Evolutionary conservation across 177 flowering plant genomes (phyloP), one percentile per base, ranked within the genome.

Genomic region (Vitis hybrid): DNA sequence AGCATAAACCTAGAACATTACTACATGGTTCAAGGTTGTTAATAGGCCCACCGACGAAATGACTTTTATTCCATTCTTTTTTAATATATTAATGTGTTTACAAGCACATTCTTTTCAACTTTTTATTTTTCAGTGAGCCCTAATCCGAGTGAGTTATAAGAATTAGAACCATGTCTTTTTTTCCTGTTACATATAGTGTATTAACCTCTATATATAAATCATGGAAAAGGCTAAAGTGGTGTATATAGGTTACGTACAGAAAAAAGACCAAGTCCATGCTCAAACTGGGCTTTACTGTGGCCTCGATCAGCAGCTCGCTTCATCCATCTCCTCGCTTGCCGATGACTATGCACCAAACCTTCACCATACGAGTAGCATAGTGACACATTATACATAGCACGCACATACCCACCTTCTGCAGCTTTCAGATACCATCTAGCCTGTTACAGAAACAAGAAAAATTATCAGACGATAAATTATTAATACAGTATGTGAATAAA

Each of bases 381-480:
- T 9, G 97, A 82, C n/a, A 83, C 72, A 78, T 95, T 93, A 72
- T 93, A 93, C 99, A 95, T 95, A 26, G 99, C 98, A 70, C 98
- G 97, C 33, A 74, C 82, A 84, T 95, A 91, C 22, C 99, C 98
- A 72, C 94, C 91, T 75, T 85, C 91, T 16, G 98, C 99, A 60
- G 98, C 97, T 79, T 76, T 81, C 62, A 87, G 72, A 78, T 87
- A 94, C 96, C 93, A 94, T 70, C 75, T 84, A 62, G 92, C 94
- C 99, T 95, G 87, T 61, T 6, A 33, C 45, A 75, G 52, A 29
- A 62, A 57, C 56, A 56, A 51, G 4, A 57, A 66, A 3, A 29
- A 65, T 29, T 51, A 62, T 3, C 16, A 48, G 6, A 33, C 0
- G 0, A 31, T 2, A 26, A 31, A 64, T 26, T 9, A 18, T 62